These are phyloP conservation scores for Candida ulmi DNA, from an alignment of 805 yeast genomes.

Conservation along the genomic window DNA sequence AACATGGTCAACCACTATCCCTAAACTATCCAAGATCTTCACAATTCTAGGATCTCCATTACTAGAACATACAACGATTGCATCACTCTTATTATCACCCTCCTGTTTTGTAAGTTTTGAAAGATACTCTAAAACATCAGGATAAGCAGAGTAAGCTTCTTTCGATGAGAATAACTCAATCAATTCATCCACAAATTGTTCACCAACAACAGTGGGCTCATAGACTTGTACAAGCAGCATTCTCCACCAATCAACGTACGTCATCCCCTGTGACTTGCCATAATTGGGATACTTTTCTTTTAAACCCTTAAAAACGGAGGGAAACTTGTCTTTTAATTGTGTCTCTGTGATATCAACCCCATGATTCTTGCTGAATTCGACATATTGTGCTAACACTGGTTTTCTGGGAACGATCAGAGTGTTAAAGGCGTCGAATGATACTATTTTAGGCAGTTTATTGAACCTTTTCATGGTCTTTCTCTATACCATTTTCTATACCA, in stretches of 20 bases:
- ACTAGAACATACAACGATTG: slow-evolving; percentile 42
- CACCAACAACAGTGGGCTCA: slow-evolving; percentile 26
- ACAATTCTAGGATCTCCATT: slow-evolving; percentile 59
- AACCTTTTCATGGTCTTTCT: background rate
- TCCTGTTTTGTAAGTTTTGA: slow-evolving; percentile 17
- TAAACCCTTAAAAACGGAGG: slow-evolving; percentile 30
- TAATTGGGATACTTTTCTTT: slow-evolving; percentile 49
- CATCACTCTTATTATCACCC: slow-evolving; percentile 18
- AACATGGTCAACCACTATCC: slow-evolving; percentile 35
- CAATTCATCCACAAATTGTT: slow-evolving; percentile 38
- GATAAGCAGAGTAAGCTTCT: slow-evolving; percentile 47
- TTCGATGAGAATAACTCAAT: slow-evolving; percentile 44
- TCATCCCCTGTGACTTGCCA: slow-evolving; percentile 39
- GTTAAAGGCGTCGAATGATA: slow-evolving; percentile 66
- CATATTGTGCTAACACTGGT: slow-evolving; percentile 51
- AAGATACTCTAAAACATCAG: slow-evolving; percentile 48
- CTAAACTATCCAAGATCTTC: slow-evolving; percentile 40
- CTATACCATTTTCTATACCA: no score
- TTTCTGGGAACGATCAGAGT: slow-evolving; percentile 55
- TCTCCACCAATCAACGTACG: slow-evolving; percentile 53
- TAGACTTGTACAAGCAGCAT: slow-evolving; percentile 41
- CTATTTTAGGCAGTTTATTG: slow-evolving; percentile 32
- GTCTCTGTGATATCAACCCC: slow-evolving; percentile 31
- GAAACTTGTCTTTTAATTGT: slow-evolving; percentile 23
- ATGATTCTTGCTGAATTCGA: slow-evolving; percentile 38